Evolutionary conservation across 2,329 filamentous ascomycete genomes (phyloP).

Genomic region (Cryphonectria japonica): DNA sequence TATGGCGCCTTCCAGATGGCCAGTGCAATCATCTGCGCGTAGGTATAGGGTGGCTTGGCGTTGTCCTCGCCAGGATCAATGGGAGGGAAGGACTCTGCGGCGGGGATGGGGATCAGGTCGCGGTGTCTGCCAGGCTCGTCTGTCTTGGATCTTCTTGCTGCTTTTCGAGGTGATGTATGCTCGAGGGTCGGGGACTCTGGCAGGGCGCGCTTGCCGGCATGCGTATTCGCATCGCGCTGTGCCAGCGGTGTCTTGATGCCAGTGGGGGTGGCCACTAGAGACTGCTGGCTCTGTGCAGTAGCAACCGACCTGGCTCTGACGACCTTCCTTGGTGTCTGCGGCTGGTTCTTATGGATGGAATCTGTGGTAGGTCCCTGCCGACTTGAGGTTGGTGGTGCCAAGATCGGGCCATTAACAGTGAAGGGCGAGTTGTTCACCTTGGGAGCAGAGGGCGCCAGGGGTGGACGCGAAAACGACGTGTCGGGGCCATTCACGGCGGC

Average conservation of each 20-base stretch:
- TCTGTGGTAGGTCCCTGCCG: conserved; percentile 23
- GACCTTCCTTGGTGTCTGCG: conserved; percentile 28
- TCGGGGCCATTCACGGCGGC: conserved; percentile 19
- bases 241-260: conserved; percentile 25
- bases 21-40: conserved; percentile 95
- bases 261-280: conserved; percentile 26
- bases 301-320: conserved; percentile 23
- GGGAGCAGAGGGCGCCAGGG: conserved; percentile 21
- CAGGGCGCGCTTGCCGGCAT: conserved; percentile 19
- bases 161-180: conserved; percentile 27
- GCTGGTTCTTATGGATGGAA: conserved; percentile 28
- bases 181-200: conserved; percentile 29
- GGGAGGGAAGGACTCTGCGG: conserved; percentile 77
- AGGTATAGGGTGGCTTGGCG: conserved; percentile 87
- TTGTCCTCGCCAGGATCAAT: conserved; percentile 76
- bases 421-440: conserved; percentile 26
- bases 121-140: conserved; percentile 29
- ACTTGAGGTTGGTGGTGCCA: conserved; percentile 24
- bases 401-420: conserved; percentile 21
- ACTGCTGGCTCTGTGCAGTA: conserved; percentile 20
- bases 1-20: conserved; percentile 86
- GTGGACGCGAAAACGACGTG: conserved; percentile 23
- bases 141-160: conserved; percentile 26
- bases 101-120: conserved; percentile 53
- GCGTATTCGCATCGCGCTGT: conserved; percentile 26